Conservation (phyloP, 2,329 filamentous ascomycete genomes). For the Cadophora malorum region DNA sequence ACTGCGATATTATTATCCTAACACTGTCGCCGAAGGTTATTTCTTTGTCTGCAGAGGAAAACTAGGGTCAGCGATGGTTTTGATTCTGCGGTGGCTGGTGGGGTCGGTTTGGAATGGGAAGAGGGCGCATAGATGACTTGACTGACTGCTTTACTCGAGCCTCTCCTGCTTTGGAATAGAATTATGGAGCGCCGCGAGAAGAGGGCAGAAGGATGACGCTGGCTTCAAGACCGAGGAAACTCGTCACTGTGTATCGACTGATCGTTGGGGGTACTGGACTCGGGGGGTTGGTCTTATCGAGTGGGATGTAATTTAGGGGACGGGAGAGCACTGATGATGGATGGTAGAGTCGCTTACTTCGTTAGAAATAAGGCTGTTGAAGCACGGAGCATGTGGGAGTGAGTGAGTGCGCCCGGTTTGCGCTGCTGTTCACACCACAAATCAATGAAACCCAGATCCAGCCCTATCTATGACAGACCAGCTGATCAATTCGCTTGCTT, state of each 20-base stretch:
- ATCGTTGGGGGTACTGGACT: too few species aligned
- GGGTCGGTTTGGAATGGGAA: constrained; percentile 13
- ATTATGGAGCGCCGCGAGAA: background rate
- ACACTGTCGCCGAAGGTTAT: background rate
- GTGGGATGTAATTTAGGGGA: too few species aligned
- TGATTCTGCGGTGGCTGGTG: constrained; percentile 2
- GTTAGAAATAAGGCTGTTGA: background rate
- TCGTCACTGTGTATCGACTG: background rate
- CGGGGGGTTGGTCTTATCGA: too few species aligned
- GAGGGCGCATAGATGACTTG: constrained; percentile 17
- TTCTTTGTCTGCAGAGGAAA: constrained; percentile 18
- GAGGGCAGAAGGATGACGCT: background rate
- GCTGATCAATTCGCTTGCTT: background rate
- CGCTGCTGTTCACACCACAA: background rate
- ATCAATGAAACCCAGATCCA: background rate
- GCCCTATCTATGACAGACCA: background rate
- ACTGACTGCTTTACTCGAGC: background rate
- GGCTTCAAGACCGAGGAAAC: background rate
- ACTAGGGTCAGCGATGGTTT: constrained; percentile 18
- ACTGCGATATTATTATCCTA: background rate
- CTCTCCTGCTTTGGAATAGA: background rate
- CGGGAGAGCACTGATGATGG: too few species aligned
- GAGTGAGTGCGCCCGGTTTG: too few species aligned
- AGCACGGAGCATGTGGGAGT: background rate
- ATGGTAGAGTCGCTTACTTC: background rate